These are phyloP conservation scores for Dipteronia dyeriana DNA, from an alignment of 345 rosid species.

Conservation along the genomic window DNA sequence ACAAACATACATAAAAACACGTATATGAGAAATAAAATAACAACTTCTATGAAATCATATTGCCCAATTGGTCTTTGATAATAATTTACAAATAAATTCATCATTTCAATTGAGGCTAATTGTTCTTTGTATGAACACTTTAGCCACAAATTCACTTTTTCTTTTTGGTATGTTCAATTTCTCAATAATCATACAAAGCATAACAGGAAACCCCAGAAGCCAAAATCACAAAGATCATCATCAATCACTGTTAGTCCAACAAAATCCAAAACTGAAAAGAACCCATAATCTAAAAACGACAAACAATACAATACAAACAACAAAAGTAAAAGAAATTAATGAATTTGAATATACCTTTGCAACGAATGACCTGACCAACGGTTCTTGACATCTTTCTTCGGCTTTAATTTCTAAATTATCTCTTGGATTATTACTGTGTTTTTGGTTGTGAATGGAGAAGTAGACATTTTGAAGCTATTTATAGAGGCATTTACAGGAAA, in stretches of 20 bases:
- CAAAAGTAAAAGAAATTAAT: not conserved
- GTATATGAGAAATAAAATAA: too few species aligned
- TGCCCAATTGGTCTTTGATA: too few species aligned
- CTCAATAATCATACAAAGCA: too few species aligned
- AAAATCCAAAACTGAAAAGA: not conserved
- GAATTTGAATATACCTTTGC: conserved; percentile 31
- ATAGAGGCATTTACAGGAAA: not conserved
- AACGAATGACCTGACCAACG: conserved; percentile 37
- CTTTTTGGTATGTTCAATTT: too few species aligned
- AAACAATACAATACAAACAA: too few species aligned
- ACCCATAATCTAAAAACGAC: not conserved
- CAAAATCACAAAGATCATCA: not conserved
- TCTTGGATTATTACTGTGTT: not conserved
- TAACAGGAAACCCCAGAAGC: too few species aligned
- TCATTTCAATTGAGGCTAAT: too few species aligned
- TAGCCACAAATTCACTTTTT: too few species aligned
- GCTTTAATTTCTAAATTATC: not conserved
- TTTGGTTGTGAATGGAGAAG: conserved; percentile 11
- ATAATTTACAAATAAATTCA: too few species aligned
- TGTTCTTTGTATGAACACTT: too few species aligned
- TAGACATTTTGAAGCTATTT: not conserved
- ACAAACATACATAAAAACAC: not conserved
- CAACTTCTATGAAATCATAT: too few species aligned
- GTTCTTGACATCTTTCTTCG: conserved; percentile 28
- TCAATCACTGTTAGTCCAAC: not conserved